Percentiles rank a stretch among this genome's conserved stretches.
phyloP scores from a whole-genome alignment of 108 stramenopile genomes.

The Chaetoceros muelleri region DNA sequence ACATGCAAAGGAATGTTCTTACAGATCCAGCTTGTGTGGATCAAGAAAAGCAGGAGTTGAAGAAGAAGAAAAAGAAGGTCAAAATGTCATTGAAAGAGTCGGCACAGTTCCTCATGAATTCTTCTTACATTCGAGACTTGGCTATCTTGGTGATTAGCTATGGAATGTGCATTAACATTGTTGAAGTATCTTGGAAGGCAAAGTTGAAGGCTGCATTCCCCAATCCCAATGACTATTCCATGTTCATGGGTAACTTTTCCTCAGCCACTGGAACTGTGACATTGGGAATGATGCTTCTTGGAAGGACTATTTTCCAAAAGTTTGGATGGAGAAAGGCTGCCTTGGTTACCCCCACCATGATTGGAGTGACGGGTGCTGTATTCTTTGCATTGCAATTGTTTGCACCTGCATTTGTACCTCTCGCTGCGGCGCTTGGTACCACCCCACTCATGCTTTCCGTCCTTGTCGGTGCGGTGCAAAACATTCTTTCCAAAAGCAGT shows the following conservation, averaged over 20 bases:
- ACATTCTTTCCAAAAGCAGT: slow-evolving; percentile 87
- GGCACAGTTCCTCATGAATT: slow-evolving; percentile 84
- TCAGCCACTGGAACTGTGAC: slow-evolving; percentile 92
- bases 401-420: slow-evolving; percentile 54
- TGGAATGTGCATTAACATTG: slow-evolving; percentile 98
- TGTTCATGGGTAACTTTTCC: slow-evolving; percentile 98
- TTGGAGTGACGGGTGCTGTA: slow-evolving; percentile 81
- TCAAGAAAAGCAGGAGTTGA: slow-evolving; percentile 30
- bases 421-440: slow-evolving; percentile 73
- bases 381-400: slow-evolving; percentile 92
- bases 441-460: slow-evolving; percentile 94
- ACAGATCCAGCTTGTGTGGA: slow-evolving; percentile 61
- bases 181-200: slow-evolving; percentile 98
- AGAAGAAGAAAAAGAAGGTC: slow-evolving; percentile 70
- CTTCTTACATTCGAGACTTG: slow-evolving; percentile 85
- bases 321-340: slow-evolving; percentile 93
- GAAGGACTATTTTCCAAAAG: slow-evolving; percentile 82
- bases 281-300: slow-evolving; percentile 92
- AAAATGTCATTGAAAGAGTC: slow-evolving; percentile 87
- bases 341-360: slow-evolving; percentile 89
- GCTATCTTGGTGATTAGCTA: slow-evolving; percentile 93
- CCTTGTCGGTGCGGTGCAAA: slow-evolving; percentile 91
- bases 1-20: slow-evolving; percentile 88
- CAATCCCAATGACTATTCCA: slow-evolving; percentile 93
- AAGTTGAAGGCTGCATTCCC: slow-evolving; percentile 95